Base-by-base conservation (phyloP, 2,329 filamentous ascomycete species). In the Ophiocordyceps camponoti-saundersi region DNA sequence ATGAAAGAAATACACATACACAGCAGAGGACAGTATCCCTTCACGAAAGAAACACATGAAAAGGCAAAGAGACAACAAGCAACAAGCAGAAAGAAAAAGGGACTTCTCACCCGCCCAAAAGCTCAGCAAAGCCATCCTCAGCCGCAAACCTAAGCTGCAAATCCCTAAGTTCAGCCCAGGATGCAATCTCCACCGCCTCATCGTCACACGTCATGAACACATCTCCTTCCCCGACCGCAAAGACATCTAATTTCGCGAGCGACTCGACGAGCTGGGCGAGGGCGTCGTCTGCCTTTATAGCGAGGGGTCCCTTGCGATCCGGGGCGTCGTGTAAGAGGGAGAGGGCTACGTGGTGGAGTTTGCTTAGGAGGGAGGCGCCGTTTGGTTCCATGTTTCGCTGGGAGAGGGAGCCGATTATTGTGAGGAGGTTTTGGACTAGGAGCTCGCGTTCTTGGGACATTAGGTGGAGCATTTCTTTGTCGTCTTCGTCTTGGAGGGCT, bases 351-450 rank as follows among this genome's bases (percentile, higher is more conserved):
- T 85, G 82, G 11, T 86, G 82, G 53, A 94, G 85, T 68, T 94
- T 93, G 66, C 79, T 79, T 56, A 85, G 86, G n/a, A 78, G 64
- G 0, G 73, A 75, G n/a, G 65, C 67, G 18, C 73, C 74, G 50
- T 77, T 77, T n/a, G 75, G 75, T 51, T 94, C 87, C 72, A 93
- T 83, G 61, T 88, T 88, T 49, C 85, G 78, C 67, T 90, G 85
- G 44, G 82, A 84, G 54, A 94, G 85, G 48, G 78, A 85, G 23
- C 77, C 75, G 6, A 94, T 67, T 3, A 93, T 80, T 3, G 77
- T 71, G 1, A 93, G 72, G 2, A 94, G 71, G 59, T 89, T 81
- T 53, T 85, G 80, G 12, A 93, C 79, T 30, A 94, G 87, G n/a
- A 78, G 71, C 55, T 89, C 85, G 4, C 85, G 77, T 66, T 94